phyloP scores from a whole-genome alignment of 129 eudicot genomes.

The Centrapalus pauciflorus region DNA sequence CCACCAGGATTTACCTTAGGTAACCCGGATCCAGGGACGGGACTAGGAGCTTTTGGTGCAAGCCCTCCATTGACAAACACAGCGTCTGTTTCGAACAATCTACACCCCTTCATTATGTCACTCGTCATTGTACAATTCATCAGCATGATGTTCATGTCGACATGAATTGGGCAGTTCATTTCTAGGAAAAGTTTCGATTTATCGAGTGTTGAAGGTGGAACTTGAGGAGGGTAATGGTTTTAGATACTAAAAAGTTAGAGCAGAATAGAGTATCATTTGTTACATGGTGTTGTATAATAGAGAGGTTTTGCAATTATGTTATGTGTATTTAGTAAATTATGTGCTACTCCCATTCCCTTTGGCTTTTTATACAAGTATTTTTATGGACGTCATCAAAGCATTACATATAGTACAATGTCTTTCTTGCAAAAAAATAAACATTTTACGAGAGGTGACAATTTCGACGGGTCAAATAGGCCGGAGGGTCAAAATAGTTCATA shows the following conservation, averaged over 20 bases:
- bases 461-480: too few relatives aligned
- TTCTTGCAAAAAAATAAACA: too few relatives aligned
- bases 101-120: constrained; percentile 32
- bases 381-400: background rate
- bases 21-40: constrained; percentile 37
- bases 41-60: constrained; percentile 49
- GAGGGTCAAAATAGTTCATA: too few relatives aligned
- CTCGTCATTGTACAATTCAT: constrained; percentile 28
- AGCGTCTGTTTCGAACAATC: constrained; percentile 43
- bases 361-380: background rate
- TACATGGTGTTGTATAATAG: constrained; percentile 25
- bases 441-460: too few relatives aligned
- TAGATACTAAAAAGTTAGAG: constrained; percentile 14
- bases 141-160: too few relatives aligned
- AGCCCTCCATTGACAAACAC: constrained; percentile 47
- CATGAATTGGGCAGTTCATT: too few relatives aligned
- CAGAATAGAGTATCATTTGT: constrained; percentile 8
- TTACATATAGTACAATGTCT: too few relatives aligned
- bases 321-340: background rate
- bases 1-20: constrained; percentile 48
- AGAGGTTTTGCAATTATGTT: constrained; percentile 21
- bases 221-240: constrained; percentile 10
- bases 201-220: background rate
- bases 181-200: too few relatives aligned
- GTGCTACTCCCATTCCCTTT: background rate